Evolutionary conservation across 2,329 filamentous ascomycete species (phyloP), one percentile per base, ranked within the genome.

Genomic region (Aphanoascus verrucosus): DNA sequence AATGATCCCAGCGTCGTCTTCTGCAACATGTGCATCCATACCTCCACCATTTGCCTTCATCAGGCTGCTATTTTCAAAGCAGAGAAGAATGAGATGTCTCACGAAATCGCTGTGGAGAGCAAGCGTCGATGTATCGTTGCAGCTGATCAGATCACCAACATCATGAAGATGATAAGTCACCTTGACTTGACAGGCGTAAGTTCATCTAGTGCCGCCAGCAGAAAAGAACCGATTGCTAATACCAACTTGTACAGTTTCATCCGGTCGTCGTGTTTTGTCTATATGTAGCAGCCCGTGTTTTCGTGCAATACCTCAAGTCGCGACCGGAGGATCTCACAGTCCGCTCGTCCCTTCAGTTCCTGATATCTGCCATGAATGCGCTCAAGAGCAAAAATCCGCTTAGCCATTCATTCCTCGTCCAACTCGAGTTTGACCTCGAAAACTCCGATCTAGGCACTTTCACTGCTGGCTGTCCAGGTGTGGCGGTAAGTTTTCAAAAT

Each of bases 21-120:
- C 66, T 82, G 86, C 54, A 97, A 97, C 63, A 95, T 98, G 88
- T 89, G 87, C 65, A 88, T 98, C 32, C 90, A 97, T 66, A 95
- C 93, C 0, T 94, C 90, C 0, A 89, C 88, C 1, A 97, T 98
- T 52, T 97, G 91, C 67, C 74, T 98, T n/a, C 93, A 98, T 64
- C 93, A 98, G 71, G 93, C 91, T 1, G 93, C 93, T 23, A 97
- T 98, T 17, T 96, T 91, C 77, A 97, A 96, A 67, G 89, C 90
- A 0, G 91, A 97, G 63, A 93, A 89, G 70, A 85, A 95, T 68
- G 80, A 82, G 51, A 73, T 96, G 56, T 83, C 88, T 0, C 74
- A 79, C 1, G 83, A 85, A 15, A 84, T 96, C 45, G 84, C 86
- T 58, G 82, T 86, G 1, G 91, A 97, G 65, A 95, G 90, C 68